A percentile compares a stretch with the other conserved stretches of the same genome.
Conservation (phyloP, 192 early-diverging fungal genomes). For the Chytriomyces sp. region DNA sequence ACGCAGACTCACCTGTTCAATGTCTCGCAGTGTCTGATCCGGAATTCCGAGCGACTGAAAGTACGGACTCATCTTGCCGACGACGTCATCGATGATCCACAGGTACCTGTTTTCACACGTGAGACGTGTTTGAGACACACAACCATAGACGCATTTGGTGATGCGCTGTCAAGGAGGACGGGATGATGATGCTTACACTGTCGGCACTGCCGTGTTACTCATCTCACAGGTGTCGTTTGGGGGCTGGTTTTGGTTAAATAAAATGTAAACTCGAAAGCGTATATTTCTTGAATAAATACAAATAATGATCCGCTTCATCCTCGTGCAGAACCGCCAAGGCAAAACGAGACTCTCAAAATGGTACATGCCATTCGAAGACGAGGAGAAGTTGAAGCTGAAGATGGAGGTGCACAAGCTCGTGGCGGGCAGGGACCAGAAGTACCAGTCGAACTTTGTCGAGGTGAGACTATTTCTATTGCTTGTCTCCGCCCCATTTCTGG, state of each 20-base stretch:
- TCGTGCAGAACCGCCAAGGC: conserved; percentile 98
- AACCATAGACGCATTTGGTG: too few species aligned
- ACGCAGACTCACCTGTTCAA: conserved; percentile 67
- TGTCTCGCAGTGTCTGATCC: conserved; percentile 81
- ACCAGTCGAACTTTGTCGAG: conserved; percentile 98
- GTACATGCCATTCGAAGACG: conserved; percentile 93
- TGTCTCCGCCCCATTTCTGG: not conserved
- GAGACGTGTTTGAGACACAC: not conserved
- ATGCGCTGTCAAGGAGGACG: not conserved
- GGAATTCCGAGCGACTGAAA: conserved; percentile 93
- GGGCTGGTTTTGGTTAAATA: not conserved
- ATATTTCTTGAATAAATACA: not conserved
- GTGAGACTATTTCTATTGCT: conserved; percentile 44
- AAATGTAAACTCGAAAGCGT: not conserved
- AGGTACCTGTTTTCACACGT: conserved; percentile 65
- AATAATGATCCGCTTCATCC: conserved; percentile 73
- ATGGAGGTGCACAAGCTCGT: conserved; percentile 94
- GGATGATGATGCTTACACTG: not conserved
- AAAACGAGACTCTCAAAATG: conserved; percentile 97
- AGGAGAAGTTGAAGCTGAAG: conserved; percentile 93
- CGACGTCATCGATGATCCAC: conserved; percentile 93
- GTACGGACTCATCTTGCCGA: conserved; percentile 79
- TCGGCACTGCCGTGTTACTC: not conserved
- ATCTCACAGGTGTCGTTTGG: not conserved
- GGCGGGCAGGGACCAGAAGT: conserved; percentile 94